phyloP scores from a whole-genome alignment of 2,329 filamentous ascomycete genomes.

The Aspergillus chevalieri region DNA sequence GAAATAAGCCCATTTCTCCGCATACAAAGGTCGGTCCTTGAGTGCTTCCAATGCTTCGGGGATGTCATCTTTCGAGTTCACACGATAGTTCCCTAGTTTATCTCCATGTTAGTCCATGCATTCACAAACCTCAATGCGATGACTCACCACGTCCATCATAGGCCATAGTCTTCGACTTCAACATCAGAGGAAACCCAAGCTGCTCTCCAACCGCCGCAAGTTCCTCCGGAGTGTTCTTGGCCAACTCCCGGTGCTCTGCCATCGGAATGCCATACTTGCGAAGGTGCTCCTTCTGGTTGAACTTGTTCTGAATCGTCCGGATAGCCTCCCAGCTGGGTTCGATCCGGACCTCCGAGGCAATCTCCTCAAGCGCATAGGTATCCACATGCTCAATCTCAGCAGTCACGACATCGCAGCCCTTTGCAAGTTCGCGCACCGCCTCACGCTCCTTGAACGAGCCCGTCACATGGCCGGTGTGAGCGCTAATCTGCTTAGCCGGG shows the following conservation, averaged over 20 bases:
- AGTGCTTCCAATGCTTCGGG: conserved; percentile 64
- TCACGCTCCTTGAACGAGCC: conserved; percentile 82
- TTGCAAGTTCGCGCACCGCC: conserved; percentile 73
- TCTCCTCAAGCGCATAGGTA: conserved; percentile 80
- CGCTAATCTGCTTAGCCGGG: conserved; percentile 80
- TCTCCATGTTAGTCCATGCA: conserved; percentile 1
- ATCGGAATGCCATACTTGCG: conserved; percentile 62
- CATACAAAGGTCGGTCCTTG: conserved; percentile 67
- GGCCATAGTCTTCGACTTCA: conserved; percentile 83
- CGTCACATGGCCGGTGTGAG: conserved; percentile 65
- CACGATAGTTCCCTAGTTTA: conserved; percentile 56
- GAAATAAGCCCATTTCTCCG: conserved; percentile 84
- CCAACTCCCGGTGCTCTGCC: conserved; percentile 63
- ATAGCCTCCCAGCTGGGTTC: conserved; percentile 84
- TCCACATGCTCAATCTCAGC: conserved; percentile 96
- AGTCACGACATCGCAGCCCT: conserved; percentile 71
- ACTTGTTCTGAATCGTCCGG: conserved; percentile 90
- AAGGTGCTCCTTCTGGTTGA: conserved; percentile 77
- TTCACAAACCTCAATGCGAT: not conserved
- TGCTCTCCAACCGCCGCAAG: conserved; percentile 57
- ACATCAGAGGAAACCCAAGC: conserved; percentile 81
- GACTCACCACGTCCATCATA: conserved; percentile 77
- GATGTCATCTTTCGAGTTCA: conserved; percentile 55
- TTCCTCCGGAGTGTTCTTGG: conserved; percentile 53
- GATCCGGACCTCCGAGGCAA: conserved; percentile 61